These are phyloP conservation scores for Apophysomyces elegans DNA, from an alignment of 371 early-diverging fungal genomes.

Conservation along the genomic window DNA sequence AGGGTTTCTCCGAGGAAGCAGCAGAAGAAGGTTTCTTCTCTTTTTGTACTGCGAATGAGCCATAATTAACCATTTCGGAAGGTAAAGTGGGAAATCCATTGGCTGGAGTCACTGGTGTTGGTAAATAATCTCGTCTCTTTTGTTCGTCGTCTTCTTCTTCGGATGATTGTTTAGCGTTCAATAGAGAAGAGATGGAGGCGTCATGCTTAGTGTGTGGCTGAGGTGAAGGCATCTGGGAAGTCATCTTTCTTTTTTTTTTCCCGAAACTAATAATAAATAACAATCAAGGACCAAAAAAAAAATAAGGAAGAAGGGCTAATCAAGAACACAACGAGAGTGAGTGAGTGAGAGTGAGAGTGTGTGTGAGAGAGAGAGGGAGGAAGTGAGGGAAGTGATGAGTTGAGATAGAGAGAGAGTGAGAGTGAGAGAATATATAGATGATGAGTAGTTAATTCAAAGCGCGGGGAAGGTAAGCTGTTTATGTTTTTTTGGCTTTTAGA, in stretches of 20 bases:
- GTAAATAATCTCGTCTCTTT: constrained; percentile 18
- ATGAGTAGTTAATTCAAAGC: too few relatives aligned
- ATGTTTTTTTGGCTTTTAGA: not conserved
- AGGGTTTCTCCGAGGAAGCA: constrained; percentile 16
- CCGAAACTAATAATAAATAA: too few relatives aligned
- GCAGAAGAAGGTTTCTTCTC: not conserved
- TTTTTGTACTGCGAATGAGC: not conserved
- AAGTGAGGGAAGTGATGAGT: not conserved
- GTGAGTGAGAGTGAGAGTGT: too few relatives aligned
- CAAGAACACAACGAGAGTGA: too few relatives aligned
- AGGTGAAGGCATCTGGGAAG: constrained; percentile 7
- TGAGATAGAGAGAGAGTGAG: not conserved
- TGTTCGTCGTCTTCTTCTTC: not conserved
- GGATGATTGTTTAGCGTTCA: constrained; percentile 11
- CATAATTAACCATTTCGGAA: not conserved
- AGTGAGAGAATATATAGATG: too few relatives aligned
- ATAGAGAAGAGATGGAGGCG: constrained; percentile 13
- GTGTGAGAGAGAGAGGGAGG: too few relatives aligned
- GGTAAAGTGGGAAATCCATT: constrained; percentile 14
- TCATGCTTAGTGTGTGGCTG: constrained; percentile 12
- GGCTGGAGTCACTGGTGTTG: constrained; percentile 30
- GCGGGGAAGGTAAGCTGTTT: too few relatives aligned
- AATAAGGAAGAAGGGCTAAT: too few relatives aligned
- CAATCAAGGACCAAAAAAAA: too few relatives aligned
- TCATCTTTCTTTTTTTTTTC: not conserved